Evolutionary conservation across 106 monocot genomes (phyloP).

Genomic region (Platanthera guangdongensis): DNA sequence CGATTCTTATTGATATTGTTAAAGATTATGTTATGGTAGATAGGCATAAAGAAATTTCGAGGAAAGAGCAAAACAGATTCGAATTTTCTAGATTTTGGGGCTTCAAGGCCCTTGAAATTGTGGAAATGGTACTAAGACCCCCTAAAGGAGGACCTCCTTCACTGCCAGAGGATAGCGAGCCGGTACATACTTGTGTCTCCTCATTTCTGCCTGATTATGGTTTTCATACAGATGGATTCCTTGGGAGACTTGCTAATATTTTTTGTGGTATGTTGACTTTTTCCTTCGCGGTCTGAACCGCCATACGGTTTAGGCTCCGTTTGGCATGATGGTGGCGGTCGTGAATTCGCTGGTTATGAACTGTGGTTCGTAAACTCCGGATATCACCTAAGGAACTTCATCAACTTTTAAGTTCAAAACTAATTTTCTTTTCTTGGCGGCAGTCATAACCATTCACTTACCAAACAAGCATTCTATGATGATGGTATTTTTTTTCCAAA

Average conservation of each 20-base stretch:
- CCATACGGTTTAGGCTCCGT: not conserved
- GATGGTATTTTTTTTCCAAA: too few species aligned
- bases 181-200: slow-evolving; percentile 26
- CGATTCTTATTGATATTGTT: slow-evolving; percentile 77
- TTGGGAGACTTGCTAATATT: not conserved
- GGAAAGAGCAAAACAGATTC: slow-evolving; percentile 4
- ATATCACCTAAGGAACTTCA: too few species aligned
- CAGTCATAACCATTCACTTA: too few species aligned
- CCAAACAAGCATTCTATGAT: too few species aligned
- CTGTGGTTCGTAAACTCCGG: too few species aligned
- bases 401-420: too few species aligned
- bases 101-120: slow-evolving; percentile 51
- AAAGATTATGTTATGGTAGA: slow-evolving; percentile 37
- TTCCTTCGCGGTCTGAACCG: not conserved
- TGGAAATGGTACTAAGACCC: slow-evolving; percentile 69
- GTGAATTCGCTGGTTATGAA: too few species aligned
- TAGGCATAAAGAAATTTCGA: slow-evolving; percentile 9
- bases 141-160: slow-evolving; percentile 80
- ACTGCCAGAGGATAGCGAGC: slow-evolving; percentile 71
- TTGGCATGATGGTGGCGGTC: too few species aligned
- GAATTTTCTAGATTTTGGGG: slow-evolving; percentile 29
- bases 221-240: not conserved
- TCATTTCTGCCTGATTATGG: not conserved
- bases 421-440: too few species aligned
- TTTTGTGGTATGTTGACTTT: not conserved